Base-by-base conservation (phyloP, 2,329 filamentous ascomycete species). In the Fusarium sterilihyphosum region DNA sequence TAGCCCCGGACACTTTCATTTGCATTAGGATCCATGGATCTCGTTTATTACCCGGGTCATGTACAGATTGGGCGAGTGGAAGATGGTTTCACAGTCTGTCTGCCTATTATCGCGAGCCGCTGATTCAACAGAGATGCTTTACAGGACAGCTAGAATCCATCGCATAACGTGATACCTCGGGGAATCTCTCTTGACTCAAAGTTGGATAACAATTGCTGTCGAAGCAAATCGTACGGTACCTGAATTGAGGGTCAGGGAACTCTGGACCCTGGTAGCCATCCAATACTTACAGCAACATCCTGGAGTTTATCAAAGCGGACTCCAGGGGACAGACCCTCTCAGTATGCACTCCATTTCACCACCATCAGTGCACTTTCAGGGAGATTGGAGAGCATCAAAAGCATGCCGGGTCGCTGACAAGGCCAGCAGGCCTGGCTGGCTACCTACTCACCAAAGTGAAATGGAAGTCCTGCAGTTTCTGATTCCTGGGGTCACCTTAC, bases 1-100 rank as follows among this genome's bases (percentile, higher is more conserved):
- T 61, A 71, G 68, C 67, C 56, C 67, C 67, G 26, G 61, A 71
- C 61, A 57, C 68, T 65, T 71, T 66, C 69, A 66, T 70, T 70
- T 54, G 47, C 60, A 70, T 70, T 54, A 40, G 41, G 46, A 38
- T 35, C 37, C 59, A 70, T 59, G 58, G 54, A 60, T 54, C 60
- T 66, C 26, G 41, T 67, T 67, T 64, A 70, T 66, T 50, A 49
- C 60, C 66, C 33, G 50, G 46, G 18, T 46, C 37, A 26, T 52
- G 52, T 66, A 70, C 44, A 46, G 26, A 53, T 24, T 43, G 50
- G 46, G 44, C 58, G 22, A 17, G 47, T 37, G 20, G 20, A 26
- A 41, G 70, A 49, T 57, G 35, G 52, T 22, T 49, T 49, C 38
- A 33, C 43, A 59, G 33, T 57, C 52, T 63, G 31, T 60, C 52